A percentile compares a stretch with the other conserved stretches of the same genome.
These are phyloP conservation scores for Nakaseomyces nivariensis DNA, from an alignment of 1,139 yeast species.

Conservation along the genomic window DNA sequence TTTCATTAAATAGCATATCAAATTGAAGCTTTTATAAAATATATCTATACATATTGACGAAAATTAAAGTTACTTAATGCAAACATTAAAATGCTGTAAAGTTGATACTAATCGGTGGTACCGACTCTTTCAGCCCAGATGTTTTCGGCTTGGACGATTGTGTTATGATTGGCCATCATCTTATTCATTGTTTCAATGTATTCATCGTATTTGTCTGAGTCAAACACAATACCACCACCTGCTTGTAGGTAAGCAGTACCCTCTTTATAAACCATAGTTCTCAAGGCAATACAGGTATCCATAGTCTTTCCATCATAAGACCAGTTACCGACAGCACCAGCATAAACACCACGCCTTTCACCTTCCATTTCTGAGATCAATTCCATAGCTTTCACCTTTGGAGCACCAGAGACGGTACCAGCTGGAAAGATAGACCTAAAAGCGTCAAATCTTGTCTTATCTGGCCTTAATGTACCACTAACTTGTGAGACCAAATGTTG, in stretches of 20 bases:
- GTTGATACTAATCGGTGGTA: conserved; percentile 7
- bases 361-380: conserved; percentile 78
- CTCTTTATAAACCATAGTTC: conserved; percentile 93
- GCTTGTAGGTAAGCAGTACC: conserved; percentile 91
- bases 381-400: conserved; percentile 95
- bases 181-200: conserved; percentile 94
- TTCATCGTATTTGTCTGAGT: conserved; percentile 91
- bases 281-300: conserved; percentile 95
- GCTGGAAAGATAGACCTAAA: conserved; percentile 97
- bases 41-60: not conserved
- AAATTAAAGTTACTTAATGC: not conserved
- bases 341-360: conserved; percentile 92
- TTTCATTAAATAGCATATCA: not conserved
- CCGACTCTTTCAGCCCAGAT: conserved; percentile 45
- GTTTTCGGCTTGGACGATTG: conserved; percentile 82
- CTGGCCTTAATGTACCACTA: conserved; percentile 77
- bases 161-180: conserved; percentile 86
- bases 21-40: not conserved
- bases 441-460: conserved; percentile 87
- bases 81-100: not conserved
- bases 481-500: conserved; percentile 95
- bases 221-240: conserved; percentile 96
- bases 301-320: conserved; percentile 84
- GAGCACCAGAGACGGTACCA: conserved; percentile 97
- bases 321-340: conserved; percentile 99